Evolutionary conservation across 2,329 filamentous ascomycete species (phyloP), one percentile per base, ranked within the genome.

Genomic region (Graphiopsis chlorocephala): DNA sequence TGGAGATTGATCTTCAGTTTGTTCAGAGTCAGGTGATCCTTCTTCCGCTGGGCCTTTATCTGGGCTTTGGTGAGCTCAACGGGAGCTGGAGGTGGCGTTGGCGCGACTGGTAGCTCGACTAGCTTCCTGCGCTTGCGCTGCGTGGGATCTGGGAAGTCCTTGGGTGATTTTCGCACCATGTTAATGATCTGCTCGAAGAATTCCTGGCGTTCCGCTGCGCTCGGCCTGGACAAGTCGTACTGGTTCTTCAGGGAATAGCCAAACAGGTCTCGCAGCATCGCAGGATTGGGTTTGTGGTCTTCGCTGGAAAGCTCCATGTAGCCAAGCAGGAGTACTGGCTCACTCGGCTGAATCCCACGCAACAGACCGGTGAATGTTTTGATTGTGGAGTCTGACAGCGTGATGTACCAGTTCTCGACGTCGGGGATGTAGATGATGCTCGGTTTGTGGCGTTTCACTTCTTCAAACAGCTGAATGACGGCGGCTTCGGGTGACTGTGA

Each of bases 371-470:
- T 83, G 77, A 99, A 97, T 0, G 92, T 95, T 35, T 89, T 88
- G 63, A 96, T 86, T 4, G 86, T 85, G 15, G 82, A 75, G 14
- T 80, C 79, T 2, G 89, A 86, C 45, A 92, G 80, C 0, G 90
- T 88, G 14, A 85, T 79, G 74, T 92, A 94, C 95, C 95, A 99
- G 8, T 89, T 85, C 70, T 97, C 91, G 57, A 98, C 86, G 70
- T 93, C 90, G 2, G 95, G 94, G 50, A 99, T 90, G 77, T 93
- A 98, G 60, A 99, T 95, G 42, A 98, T 92, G 75, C 93, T 96
- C 0, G 95, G 95, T 76, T 97, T 97, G 75, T 97, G 93, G 42
- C 93, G 88, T 76, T 94, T 92, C 42, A 96, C 91, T 79, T 98
- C 95, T 0, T 91, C 88, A 74, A 99, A 98, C 8, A 96, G 83